Percentiles rank a stretch among this genome's conserved stretches.
phyloP scores from a whole-genome alignment of 495 filamentous ascomycete genomes.

The Xylaria longipes region DNA sequence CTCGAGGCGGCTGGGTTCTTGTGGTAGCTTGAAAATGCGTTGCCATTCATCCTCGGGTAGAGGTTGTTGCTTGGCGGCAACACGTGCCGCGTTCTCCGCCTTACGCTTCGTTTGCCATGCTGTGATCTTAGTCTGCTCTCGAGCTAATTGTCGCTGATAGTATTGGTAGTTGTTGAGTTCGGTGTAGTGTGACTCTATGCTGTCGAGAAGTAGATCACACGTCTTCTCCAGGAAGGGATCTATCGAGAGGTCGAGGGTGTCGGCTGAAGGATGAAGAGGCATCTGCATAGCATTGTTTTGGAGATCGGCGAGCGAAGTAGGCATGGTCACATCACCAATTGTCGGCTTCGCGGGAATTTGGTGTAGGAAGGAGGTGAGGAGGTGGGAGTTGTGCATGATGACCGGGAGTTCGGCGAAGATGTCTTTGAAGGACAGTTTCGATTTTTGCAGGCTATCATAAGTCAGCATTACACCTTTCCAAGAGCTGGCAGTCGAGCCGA shows the following conservation, averaged over 20 bases:
- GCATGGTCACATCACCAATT: constrained; percentile 68
- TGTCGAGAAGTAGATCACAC: constrained; percentile 91
- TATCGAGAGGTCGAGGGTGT: constrained; percentile 87
- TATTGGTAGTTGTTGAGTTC: constrained; percentile 99
- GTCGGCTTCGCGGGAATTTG: constrained; percentile 70
- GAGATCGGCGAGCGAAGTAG: constrained; percentile 77
- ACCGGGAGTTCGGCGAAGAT: constrained; percentile 93
- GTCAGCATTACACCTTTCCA: constrained; percentile 39
- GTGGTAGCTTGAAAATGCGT: constrained; percentile 93
- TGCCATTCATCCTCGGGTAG: constrained; percentile 98
- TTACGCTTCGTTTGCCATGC: constrained; percentile 96
- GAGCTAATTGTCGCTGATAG: constrained; percentile 92
- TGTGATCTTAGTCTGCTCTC: constrained; percentile 95
- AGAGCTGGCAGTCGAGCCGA: constrained; percentile 37
- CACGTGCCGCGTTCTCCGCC: constrained; percentile 85
- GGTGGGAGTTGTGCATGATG: constrained; percentile 93
- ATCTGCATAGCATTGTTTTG: constrained; percentile 59
- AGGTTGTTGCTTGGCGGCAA: constrained; percentile 83
- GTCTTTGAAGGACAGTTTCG: constrained; percentile 89
- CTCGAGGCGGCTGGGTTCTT: constrained; percentile 91
- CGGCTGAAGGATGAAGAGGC: constrained; percentile 84
- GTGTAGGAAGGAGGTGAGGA: constrained; percentile 93
- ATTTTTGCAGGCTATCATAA: constrained; percentile 77
- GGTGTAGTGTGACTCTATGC: constrained; percentile 95
- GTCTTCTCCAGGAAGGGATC: constrained; percentile 99